phyloP scores from a whole-genome alignment of 345 rosid species.

The Melaleuca alternifolia region DNA sequence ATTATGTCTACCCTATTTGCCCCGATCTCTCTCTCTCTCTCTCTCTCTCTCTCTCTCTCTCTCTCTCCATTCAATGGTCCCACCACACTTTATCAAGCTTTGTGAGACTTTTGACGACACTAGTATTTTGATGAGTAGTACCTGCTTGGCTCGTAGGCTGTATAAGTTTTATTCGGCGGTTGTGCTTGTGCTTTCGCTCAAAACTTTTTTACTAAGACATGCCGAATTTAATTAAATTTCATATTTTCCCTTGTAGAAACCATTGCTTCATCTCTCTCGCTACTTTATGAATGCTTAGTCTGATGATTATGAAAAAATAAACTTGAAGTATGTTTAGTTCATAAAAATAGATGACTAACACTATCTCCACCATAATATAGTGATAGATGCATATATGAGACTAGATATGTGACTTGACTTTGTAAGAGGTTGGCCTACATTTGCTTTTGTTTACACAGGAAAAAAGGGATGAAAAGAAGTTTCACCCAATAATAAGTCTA shows the following conservation, averaged over 20 bases:
- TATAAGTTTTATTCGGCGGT: not conserved
- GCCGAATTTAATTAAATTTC: not conserved
- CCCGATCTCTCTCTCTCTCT: not conserved
- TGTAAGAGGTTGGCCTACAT: not conserved
- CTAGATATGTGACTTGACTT: not conserved
- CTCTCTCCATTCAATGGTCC: not conserved
- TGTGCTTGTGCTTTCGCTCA: not conserved
- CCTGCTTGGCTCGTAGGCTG: not conserved
- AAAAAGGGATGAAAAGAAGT: not conserved
- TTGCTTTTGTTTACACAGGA: not conserved
- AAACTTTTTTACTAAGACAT: not conserved
- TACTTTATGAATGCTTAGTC: not conserved
- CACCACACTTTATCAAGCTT: not conserved
- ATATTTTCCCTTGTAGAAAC: not conserved
- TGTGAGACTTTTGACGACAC: not conserved
- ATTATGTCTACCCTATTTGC: not conserved
- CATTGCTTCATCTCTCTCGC: not conserved
- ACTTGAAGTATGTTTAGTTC: not conserved
- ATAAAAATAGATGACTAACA: not conserved
- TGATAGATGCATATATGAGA: not conserved
- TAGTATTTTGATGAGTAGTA: not conserved
- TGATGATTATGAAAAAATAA: not conserved
- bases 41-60: not conserved
- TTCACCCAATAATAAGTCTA: not conserved
- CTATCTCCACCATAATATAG: not conserved